Evolutionary conservation across 2,329 filamentous ascomycete species (phyloP).

Genomic region (Exophiala alcalophila): DNA sequence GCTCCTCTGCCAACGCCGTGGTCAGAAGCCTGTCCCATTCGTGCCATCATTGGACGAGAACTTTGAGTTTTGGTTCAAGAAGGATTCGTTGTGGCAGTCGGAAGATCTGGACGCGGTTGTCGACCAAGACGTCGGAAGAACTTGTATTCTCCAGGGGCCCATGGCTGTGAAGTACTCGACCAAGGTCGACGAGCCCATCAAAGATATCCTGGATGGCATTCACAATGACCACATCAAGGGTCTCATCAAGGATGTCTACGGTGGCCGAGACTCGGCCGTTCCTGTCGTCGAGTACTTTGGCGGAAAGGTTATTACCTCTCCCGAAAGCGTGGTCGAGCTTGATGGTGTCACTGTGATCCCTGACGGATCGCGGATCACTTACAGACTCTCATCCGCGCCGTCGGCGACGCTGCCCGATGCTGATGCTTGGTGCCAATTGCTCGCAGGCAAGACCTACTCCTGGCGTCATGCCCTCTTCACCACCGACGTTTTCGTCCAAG

Average conservation of each 20-base stretch:
- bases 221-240: slow-evolving; percentile 82
- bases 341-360: slow-evolving; percentile 82
- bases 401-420: slow-evolving; percentile 71
- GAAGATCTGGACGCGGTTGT: slow-evolving; percentile 96
- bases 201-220: slow-evolving; percentile 88
- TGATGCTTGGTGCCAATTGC: slow-evolving; percentile 81
- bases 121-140: slow-evolving; percentile 90
- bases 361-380: slow-evolving; percentile 75
- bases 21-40: slow-evolving; percentile 95
- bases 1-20: slow-evolving; percentile 82
- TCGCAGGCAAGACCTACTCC: slow-evolving; percentile 80
- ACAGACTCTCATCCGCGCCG: slow-evolving; percentile 74
- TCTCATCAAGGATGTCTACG: slow-evolving; percentile 77
- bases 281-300: slow-evolving; percentile 94
- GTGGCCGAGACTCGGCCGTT: slow-evolving; percentile 67
- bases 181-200: slow-evolving; percentile 85
- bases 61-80: slow-evolving; percentile 99
- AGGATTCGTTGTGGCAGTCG: slow-evolving; percentile 98
- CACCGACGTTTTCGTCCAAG: slow-evolving; percentile 89
- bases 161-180: slow-evolving; percentile 89
- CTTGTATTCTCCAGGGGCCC: slow-evolving; percentile 93
- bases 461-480: slow-evolving; percentile 96
- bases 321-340: slow-evolving; percentile 65
- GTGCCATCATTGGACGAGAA: slow-evolving; percentile 93
- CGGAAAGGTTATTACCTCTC: slow-evolving; percentile 70